phyloP scores from a whole-genome alignment of 371 early-diverging fungal genomes.

The Funneliformis caledonium region DNA sequence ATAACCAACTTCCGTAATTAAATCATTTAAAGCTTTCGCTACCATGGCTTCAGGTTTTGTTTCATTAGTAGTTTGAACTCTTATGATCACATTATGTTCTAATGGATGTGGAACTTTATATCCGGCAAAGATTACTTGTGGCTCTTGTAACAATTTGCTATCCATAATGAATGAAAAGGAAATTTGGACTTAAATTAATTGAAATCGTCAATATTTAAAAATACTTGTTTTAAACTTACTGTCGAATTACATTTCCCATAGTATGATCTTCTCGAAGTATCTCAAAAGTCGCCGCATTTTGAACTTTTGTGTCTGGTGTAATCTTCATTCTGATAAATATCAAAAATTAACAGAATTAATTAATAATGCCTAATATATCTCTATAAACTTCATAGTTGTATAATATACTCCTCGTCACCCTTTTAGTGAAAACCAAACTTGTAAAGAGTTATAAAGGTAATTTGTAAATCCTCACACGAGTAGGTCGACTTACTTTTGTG shows the following conservation, averaged over 20 bases:
- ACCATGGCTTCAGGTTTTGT: constrained; percentile 85
- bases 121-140: constrained; percentile 94
- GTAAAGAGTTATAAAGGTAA: not conserved
- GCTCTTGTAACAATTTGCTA: constrained; percentile 83
- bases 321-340: constrained; percentile 69
- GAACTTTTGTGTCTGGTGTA: constrained; percentile 88
- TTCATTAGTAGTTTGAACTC: constrained; percentile 89
- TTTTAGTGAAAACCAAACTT: not conserved
- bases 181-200: not conserved
- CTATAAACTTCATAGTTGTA: too few species aligned
- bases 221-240: constrained; percentile 56
- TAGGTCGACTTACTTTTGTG: constrained; percentile 65
- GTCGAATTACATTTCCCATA: constrained; percentile 89
- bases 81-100: constrained; percentile 87
- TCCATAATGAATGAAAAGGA: not conserved
- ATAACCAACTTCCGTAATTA: constrained; percentile 80
- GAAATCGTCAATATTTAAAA: too few species aligned
- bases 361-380: too few species aligned
- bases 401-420: too few species aligned
- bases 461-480: too few species aligned
- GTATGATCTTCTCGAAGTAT: constrained; percentile 98
- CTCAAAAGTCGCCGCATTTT: constrained; percentile 92
- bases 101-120: constrained; percentile 98
- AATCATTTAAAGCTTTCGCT: constrained; percentile 73
- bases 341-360: not conserved